These are phyloP conservation scores for Liriodendron chinense DNA, from an alignment of 164 flowering plant species.

Conservation along the genomic window DNA sequence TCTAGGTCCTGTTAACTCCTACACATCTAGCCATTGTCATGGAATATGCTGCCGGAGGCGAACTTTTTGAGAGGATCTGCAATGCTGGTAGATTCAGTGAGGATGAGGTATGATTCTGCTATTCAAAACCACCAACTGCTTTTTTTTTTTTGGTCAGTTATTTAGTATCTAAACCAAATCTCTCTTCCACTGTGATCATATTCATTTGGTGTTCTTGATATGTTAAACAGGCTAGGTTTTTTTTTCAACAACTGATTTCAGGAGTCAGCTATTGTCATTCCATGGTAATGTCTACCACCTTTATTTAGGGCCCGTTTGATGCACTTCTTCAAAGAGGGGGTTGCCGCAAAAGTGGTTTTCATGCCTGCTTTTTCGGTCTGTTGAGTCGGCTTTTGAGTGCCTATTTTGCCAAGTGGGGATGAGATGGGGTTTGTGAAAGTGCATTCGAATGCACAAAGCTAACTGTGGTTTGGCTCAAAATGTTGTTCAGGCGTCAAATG, in stretches of 20 bases:
- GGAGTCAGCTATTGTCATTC: slow-evolving; percentile 94
- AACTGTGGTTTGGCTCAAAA: too few relatives aligned
- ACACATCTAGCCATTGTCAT: slow-evolving; percentile 84
- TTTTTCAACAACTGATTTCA: slow-evolving; percentile 93
- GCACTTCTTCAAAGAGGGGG: too few relatives aligned
- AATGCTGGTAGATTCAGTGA: slow-evolving; percentile 83
- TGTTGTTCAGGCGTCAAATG: too few relatives aligned
- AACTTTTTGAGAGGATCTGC: slow-evolving; percentile 76
- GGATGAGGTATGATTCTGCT: slow-evolving; percentile 55
- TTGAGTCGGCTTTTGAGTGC: too few relatives aligned
- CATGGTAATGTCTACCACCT: slow-evolving; percentile 43
- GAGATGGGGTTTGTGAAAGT: too few relatives aligned
- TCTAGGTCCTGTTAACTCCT: slow-evolving; percentile 72
- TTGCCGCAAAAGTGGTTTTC: too few relatives aligned
- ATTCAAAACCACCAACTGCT: not conserved
- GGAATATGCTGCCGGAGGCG: slow-evolving; percentile 93
- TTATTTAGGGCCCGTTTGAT: not conserved
- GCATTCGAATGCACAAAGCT: too few relatives aligned
- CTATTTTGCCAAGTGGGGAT: too few relatives aligned
- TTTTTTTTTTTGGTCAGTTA: not conserved
- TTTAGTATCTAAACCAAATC: not conserved
- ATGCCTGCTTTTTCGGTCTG: too few relatives aligned
- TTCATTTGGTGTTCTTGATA: not conserved
- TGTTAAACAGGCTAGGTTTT: slow-evolving; percentile 66
- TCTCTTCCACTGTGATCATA: not conserved